These are phyloP conservation scores for Colletotrichum truncatum DNA, from an alignment of 2,329 filamentous ascomycete species.

Conservation along the genomic window DNA sequence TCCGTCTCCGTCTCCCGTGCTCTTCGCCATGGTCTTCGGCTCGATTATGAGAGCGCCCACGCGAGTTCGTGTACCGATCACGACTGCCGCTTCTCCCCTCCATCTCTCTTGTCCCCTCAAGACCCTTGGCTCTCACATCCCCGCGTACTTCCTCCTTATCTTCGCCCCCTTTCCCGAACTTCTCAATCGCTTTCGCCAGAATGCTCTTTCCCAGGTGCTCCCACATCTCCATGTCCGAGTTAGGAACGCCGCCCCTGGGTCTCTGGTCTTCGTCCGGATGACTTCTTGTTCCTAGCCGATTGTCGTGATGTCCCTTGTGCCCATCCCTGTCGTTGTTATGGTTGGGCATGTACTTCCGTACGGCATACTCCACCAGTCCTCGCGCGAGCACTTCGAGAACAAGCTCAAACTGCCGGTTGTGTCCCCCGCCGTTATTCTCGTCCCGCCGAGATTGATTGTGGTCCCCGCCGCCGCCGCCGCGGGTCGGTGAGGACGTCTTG, in stretches of 20 bases:
- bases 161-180: not conserved
- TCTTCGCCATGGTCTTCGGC: not conserved
- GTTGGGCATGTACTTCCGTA: conserved; percentile 21
- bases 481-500: conserved; percentile 6
- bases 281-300: not conserved
- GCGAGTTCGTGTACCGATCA: not conserved
- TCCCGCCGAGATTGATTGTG: not conserved
- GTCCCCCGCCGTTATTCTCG: not conserved
- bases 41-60: not conserved
- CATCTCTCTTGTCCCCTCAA: not conserved
- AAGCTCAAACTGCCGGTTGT: conserved; percentile 8
- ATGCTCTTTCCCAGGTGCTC: conserved; percentile 23
- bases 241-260: conserved; percentile 12
- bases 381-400: conserved; percentile 21
- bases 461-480: conserved; percentile 6
- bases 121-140: not conserved
- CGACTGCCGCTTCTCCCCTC: not conserved
- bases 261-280: not conserved
- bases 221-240: conserved; percentile 23
- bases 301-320: not conserved
- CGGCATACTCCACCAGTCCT: conserved; percentile 22
- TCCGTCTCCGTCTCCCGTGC: not conserved
- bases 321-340: not conserved
- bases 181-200: conserved; percentile 18
- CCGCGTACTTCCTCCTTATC: not conserved